phyloP scores from a whole-genome alignment of 1,139 yeast species.

The Geotrichum candidum region DNA sequence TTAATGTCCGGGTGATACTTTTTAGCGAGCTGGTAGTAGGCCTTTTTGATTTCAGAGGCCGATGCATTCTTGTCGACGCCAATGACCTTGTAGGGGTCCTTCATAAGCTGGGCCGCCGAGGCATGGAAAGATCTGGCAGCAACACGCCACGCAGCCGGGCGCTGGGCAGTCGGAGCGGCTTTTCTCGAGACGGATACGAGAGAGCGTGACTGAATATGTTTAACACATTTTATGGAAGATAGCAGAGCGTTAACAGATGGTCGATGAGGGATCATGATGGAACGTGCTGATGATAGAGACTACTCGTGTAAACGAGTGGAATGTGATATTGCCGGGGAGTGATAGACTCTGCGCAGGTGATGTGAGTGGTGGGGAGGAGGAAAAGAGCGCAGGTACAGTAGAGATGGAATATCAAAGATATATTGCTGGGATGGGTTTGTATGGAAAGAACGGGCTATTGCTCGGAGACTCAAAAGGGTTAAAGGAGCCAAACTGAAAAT shows the following conservation, averaged over 20 bases:
- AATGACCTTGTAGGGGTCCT: slow-evolving; percentile 77
- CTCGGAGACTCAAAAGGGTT: neutral
- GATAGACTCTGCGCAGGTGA: neutral
- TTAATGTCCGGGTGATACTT: slow-evolving; percentile 95
- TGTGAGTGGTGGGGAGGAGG: neutral
- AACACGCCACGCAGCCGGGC: neutral
- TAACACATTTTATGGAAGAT: neutral
- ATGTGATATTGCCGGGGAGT: neutral
- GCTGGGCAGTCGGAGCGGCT: neutral
- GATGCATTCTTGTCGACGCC: slow-evolving; percentile 73
- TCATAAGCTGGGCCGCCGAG: slow-evolving; percentile 24
- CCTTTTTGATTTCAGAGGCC: slow-evolving; percentile 83
- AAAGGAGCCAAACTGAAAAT: neutral
- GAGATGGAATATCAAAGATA: neutral
- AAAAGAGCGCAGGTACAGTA: neutral
- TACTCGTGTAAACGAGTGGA: neutral
- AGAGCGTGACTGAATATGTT: neutral
- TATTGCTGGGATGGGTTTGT: neutral
- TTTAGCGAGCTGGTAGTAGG: slow-evolving; percentile 89
- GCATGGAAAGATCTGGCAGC: neutral
- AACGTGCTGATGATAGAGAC: neutral
- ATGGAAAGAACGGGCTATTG: neutral
- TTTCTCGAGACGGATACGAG: neutral
- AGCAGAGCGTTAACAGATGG: neutral
- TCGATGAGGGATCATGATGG: neutral